These are phyloP conservation scores for Fomitopsis serialis DNA, from an alignment of 768 basidiomycete species.

Conservation along the genomic window DNA sequence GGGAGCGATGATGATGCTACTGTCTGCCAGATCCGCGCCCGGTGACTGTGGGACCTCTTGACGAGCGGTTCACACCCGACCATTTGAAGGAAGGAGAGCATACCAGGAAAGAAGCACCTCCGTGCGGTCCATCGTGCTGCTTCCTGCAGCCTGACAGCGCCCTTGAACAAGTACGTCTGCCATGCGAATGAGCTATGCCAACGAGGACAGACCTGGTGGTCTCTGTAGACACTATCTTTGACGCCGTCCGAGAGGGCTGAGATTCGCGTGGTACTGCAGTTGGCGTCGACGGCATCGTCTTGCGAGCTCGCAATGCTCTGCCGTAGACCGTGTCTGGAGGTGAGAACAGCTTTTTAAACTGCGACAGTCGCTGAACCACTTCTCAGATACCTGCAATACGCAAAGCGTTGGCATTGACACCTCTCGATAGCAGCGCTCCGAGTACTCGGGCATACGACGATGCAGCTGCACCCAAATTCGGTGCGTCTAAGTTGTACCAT, in stretches of 20 bases:
- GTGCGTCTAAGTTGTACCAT: too few relatives aligned
- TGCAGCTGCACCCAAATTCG: not conserved
- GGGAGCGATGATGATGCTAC: too few relatives aligned
- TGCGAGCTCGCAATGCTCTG: constrained; percentile 54
- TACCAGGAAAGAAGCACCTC: too few relatives aligned
- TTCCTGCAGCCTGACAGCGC: too few relatives aligned
- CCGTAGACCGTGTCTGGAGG: constrained; percentile 57
- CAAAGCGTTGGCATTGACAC: not conserved
- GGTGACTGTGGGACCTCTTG: not conserved
- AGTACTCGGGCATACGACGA: too few relatives aligned
- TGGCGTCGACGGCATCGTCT: constrained; percentile 39
- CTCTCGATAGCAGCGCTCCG: not conserved
- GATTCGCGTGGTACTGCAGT: constrained; percentile 34
- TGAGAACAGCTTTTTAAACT: constrained; percentile 16
- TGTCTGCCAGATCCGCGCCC: not conserved
- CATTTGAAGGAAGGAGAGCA: too few relatives aligned
- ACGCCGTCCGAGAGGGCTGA: constrained; percentile 28
- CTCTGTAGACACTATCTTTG: not conserved
- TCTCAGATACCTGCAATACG: not conserved
- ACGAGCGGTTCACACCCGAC: not conserved
- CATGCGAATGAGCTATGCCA: too few relatives aligned
- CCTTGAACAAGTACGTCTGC: too few relatives aligned
- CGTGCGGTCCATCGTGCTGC: too few relatives aligned
- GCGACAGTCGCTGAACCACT: too few relatives aligned
- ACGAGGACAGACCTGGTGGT: too few relatives aligned